Evolutionary conservation across 73 alveolate species (phyloP).

Genomic region (Breviolum minutum): DNA sequence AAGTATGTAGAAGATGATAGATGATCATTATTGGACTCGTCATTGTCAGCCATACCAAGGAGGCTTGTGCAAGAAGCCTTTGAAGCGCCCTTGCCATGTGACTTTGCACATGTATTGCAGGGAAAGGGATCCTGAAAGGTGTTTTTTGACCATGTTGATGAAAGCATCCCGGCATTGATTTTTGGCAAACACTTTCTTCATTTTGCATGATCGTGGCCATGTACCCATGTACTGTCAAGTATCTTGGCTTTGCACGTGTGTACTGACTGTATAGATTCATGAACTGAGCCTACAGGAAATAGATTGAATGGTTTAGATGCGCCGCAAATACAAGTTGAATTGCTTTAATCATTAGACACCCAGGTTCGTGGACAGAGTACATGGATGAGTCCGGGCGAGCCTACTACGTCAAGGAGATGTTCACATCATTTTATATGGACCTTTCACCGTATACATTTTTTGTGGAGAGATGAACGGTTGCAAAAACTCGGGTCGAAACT

Average conservation of each 20-base stretch:
- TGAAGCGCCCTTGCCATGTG: background rate
- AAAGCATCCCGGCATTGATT: too few relatives aligned
- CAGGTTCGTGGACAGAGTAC: conserved; percentile 18
- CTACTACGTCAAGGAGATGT: background rate
- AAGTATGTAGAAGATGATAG: too few relatives aligned
- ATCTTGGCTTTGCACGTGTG: too few relatives aligned
- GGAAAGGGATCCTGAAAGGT: background rate
- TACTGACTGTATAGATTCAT: too few relatives aligned
- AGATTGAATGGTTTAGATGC: too few relatives aligned
- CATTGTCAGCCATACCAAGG: background rate
- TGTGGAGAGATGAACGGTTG: background rate
- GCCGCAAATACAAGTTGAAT: too few relatives aligned
- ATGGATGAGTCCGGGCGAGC: conserved; percentile 38
- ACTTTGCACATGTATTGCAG: background rate
- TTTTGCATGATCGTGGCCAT: too few relatives aligned
- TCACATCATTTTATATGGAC: too few relatives aligned
- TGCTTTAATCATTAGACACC: background rate
- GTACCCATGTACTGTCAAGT: too few relatives aligned
- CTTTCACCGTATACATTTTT: background rate
- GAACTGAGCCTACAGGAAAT: too few relatives aligned
- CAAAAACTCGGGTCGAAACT: background rate
- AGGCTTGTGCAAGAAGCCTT: background rate
- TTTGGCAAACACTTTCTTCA: too few relatives aligned
- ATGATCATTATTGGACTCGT: too few relatives aligned
- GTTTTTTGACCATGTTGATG: background rate